Evolutionary conservation across 345 rosid genomes (phyloP).

Genomic region (Eucalyptus curtisii): DNA sequence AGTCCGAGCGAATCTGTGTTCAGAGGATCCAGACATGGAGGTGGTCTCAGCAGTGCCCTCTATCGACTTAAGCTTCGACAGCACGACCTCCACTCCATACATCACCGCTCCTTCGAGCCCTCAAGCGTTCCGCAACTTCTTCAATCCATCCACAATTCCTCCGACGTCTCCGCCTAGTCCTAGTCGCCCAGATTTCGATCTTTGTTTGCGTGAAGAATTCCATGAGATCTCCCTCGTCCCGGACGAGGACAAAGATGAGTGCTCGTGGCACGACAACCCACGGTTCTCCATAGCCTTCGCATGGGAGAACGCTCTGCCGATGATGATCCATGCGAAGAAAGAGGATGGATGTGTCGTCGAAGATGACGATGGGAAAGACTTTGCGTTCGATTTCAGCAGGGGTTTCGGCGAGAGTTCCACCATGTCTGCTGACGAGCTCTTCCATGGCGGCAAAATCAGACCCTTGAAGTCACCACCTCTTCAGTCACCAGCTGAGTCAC

Average conservation of each 20-base stretch:
- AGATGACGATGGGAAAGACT: neutral
- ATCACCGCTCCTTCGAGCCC: slow-evolving; percentile 48
- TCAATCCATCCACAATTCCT: slow-evolving; percentile 9
- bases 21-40: neutral
- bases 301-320: neutral
- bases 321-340: neutral
- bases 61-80: slow-evolving; percentile 7
- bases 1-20: neutral
- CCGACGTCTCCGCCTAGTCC: neutral
- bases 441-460: slow-evolving; percentile 33
- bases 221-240: neutral
- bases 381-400: slow-evolving; percentile 20
- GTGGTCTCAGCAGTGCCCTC: neutral
- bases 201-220: neutral
- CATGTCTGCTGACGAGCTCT: slow-evolving; percentile 38
- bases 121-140: slow-evolving; percentile 6
- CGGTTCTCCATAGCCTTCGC: neutral
- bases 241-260: neutral
- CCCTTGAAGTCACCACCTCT: slow-evolving; percentile 16
- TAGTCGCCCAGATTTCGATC: neutral
- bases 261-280: neutral
- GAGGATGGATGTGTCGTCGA: neutral
- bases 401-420: neutral
- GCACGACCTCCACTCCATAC: slow-evolving; percentile 35
- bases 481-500: slow-evolving; percentile 3